Base-by-base conservation (phyloP, 2,329 filamentous ascomycete species). In the Clonostachys rosea region DNA sequence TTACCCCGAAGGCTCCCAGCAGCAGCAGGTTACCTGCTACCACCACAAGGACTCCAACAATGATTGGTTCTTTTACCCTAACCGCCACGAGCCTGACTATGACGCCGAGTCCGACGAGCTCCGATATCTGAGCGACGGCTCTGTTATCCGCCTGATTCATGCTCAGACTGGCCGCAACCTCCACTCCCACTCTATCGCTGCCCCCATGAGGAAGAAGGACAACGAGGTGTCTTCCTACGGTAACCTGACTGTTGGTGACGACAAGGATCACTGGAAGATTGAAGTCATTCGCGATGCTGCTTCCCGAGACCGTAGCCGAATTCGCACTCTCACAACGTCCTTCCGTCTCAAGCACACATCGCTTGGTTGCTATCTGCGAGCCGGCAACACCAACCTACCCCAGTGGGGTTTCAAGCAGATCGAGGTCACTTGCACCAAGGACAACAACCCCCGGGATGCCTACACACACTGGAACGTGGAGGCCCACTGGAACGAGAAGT, bases 321-420 rank as follows among this genome's bases (percentile, higher is more conserved):
- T 99, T 55, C 86, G 94, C 53, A 99, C 94, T 34, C 78, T 99
- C 53, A 97, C 94, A 8, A 96, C 92, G 7, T 83, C 89, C 11
- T 96, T 99, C 80, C 85, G 95, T 54, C 75, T 99, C 48, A 89
- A 79, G 67, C 91, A 99, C 65, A 75, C 81, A 40, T 77, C 83
- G 47, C 77, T 97, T 47, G 89, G 88, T 56, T 99, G 94, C 70
- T 99, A 99, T 65, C 82, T 99, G 44, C 87, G 91, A 54, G 95
- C 94, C 50, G 92, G 91, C 57, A 99, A 95, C 60, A 87, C 91
- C 59, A 99, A 97, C 69, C 78, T 99, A 53, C 94, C 94, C 45
- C 94, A 97, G 65, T 99, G 94, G 94, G 94, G 94, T 65, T 99
- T 99, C 79, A 96, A 97, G 75, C 94, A 99, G 71, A 97, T 99